phyloP scores from a whole-genome alignment of 345 rosid genomes.

The Murraya paniculata region DNA sequence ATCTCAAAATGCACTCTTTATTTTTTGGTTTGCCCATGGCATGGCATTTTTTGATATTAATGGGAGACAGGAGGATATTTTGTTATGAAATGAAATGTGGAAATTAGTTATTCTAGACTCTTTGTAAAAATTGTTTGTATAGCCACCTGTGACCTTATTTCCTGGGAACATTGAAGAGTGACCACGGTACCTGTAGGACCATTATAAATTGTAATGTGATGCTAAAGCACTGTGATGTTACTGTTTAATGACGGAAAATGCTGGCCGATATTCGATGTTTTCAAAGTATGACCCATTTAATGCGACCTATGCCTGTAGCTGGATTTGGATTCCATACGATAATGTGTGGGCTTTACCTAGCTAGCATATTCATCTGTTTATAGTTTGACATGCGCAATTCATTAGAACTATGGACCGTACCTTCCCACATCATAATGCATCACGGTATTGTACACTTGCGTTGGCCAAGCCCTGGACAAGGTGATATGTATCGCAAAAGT shows the following conservation, averaged over 20 bases:
- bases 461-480: neutral
- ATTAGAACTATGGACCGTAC: neutral
- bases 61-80: neutral
- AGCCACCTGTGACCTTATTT: constrained; percentile 9
- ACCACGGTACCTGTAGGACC: neutral
- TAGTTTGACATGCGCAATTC: neutral
- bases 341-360: neutral
- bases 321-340: neutral
- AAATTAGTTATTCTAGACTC: neutral
- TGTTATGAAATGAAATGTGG: constrained; percentile 2
- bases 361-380: neutral
- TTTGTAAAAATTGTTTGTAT: constrained; percentile 13
- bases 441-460: neutral
- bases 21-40: neutral
- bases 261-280: neutral
- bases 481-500: neutral
- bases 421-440: neutral
- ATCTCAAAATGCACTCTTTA: neutral
- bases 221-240: neutral
- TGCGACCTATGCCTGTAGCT: neutral
- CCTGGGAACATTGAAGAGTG: neutral
- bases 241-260: neutral
- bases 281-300: neutral
- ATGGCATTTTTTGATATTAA: constrained; percentile 9
- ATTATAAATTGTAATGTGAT: neutral